Conservation (phyloP, 23 red algal genomes). For the Gracilaria domingensis region DNA sequence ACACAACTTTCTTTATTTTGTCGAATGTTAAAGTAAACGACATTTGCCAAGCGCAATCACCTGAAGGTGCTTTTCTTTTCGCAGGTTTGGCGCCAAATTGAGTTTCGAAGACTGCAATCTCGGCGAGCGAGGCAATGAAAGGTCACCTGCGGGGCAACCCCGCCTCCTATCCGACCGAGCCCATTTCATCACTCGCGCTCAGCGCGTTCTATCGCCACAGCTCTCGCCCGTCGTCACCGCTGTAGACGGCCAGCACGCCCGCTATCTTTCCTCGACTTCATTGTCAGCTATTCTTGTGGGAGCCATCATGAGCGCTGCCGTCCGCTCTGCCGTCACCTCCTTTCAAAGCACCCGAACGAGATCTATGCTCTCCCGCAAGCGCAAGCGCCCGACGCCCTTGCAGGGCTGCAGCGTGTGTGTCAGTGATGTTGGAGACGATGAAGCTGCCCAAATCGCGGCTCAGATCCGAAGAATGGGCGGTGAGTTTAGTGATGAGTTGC, state of each 20-base stretch:
- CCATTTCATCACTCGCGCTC: not conserved
- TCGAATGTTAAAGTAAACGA: too few relatives aligned
- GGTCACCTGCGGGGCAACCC: not conserved
- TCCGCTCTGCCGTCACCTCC: not conserved
- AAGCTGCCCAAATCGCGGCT: not conserved
- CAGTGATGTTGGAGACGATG: not conserved
- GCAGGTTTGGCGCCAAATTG: not conserved
- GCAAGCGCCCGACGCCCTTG: not conserved
- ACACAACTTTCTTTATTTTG: too few relatives aligned
- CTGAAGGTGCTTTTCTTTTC: not conserved
- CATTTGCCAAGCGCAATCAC: too few relatives aligned
- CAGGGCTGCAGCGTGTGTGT: slow-evolving; percentile 8
- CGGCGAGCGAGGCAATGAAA: not conserved
- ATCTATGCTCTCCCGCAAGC: slow-evolving; percentile 17
- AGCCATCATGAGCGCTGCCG: slow-evolving; percentile 3
- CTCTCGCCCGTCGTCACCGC: not conserved
- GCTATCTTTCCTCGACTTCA: not conserved
- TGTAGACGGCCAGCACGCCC: not conserved
- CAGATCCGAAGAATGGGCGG: slow-evolving; percentile 20
- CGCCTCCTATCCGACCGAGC: not conserved
- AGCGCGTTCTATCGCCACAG: not conserved
- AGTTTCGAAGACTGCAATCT: not conserved
- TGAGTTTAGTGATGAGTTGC: not conserved
- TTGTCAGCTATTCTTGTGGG: not conserved
- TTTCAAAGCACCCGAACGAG: not conserved